Percentiles rank a stretch among this genome's conserved stretches.
Evolutionary conservation across 1,284 basidiomycete genomes (phyloP).

Genomic region (Pyrrhoderma lamaoense): DNA sequence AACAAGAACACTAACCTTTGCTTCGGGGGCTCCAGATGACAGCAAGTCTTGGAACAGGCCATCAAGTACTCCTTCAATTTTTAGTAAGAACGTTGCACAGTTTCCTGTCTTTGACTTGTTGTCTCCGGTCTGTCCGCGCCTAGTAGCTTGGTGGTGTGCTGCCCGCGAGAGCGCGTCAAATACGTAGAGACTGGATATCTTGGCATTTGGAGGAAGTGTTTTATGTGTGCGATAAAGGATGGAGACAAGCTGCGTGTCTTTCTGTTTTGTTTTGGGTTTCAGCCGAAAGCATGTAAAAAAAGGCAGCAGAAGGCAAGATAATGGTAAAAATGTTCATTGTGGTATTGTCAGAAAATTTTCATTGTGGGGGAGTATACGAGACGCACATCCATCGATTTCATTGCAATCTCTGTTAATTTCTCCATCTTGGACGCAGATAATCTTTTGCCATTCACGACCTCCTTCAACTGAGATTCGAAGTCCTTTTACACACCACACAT

Average conservation of each 20-base stretch:
- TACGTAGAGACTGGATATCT: conserved; percentile 81
- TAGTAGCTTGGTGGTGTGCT: conserved; percentile 61
- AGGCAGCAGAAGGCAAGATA: too few species aligned
- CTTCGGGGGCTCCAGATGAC: conserved; percentile 51
- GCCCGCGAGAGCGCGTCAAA: conserved; percentile 86
- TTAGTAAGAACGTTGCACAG: conserved; percentile 73
- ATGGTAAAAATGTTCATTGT: too few species aligned
- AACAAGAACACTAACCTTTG: conserved; percentile 66
- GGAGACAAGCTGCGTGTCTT: conserved; percentile 80
- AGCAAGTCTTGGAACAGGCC: conserved; percentile 78
- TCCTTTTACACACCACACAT: conserved; percentile 33
- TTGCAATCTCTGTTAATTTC: conserved; percentile 62
- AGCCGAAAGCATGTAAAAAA: too few species aligned
- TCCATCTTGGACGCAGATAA: conserved; percentile 80
- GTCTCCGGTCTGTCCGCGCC: conserved; percentile 53
- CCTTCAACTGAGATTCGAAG: conserved; percentile 72
- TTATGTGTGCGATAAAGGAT: conserved; percentile 81
- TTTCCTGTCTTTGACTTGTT: conserved; percentile 56
- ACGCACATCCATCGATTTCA: conserved; percentile 67
- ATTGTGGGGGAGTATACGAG: not conserved
- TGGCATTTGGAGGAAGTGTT: conserved; percentile 53
- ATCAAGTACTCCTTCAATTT: conserved; percentile 81
- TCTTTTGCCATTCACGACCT: conserved; percentile 72
- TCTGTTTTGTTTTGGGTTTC: too few species aligned
- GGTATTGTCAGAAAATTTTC: not conserved